phyloP scores from a whole-genome alignment of 352 stramenopile species.

The Pythium scleroteichum region DNA sequence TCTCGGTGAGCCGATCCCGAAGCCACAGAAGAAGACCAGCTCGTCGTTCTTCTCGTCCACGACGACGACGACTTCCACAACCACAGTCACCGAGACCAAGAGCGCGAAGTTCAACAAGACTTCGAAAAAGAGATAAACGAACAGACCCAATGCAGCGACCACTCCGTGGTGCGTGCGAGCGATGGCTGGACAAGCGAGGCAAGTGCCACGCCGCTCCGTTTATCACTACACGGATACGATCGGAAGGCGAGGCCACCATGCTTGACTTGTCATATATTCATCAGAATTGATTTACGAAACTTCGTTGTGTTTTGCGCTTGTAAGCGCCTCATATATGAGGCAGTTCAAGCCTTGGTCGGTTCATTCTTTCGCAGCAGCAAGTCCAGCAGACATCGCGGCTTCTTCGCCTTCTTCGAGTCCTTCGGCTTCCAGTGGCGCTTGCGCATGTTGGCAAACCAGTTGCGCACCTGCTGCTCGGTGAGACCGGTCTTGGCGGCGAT shows the following conservation, averaged over 20 bases:
- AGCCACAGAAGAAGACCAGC: slow-evolving; percentile 36
- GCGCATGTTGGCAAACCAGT: slow-evolving; percentile 90
- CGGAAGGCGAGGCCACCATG: no score
- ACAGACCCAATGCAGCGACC: no score
- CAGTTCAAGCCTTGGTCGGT: slow-evolving; percentile 22
- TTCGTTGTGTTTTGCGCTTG: not conserved
- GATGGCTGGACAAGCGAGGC: not conserved
- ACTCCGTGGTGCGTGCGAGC: not conserved
- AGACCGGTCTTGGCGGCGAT: slow-evolving; percentile 73
- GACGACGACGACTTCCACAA: slow-evolving; percentile 30
- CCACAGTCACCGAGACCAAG: slow-evolving; percentile 41
- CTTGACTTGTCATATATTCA: slow-evolving; percentile 1
- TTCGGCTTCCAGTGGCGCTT: slow-evolving; percentile 89
- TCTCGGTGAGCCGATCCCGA: slow-evolving; percentile 66
- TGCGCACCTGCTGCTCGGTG: slow-evolving; percentile 82
- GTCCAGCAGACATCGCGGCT: slow-evolving; percentile 77
- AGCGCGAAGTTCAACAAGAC: slow-evolving; percentile 79
- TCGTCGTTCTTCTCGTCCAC: slow-evolving; percentile 11
- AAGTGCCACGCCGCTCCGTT: no score
- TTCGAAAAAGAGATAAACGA: slow-evolving; percentile 53
- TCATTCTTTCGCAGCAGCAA: slow-evolving; percentile 72
- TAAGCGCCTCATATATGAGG: not conserved
- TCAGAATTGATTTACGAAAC: slow-evolving; percentile 1
- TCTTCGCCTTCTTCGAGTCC: slow-evolving; percentile 52
- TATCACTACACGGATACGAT: no score